Percentiles rank a stretch among this genome's conserved stretches.
Evolutionary conservation across 2,329 filamentous ascomycete species (phyloP).

Genomic region (Diplodia mutila): DNA sequence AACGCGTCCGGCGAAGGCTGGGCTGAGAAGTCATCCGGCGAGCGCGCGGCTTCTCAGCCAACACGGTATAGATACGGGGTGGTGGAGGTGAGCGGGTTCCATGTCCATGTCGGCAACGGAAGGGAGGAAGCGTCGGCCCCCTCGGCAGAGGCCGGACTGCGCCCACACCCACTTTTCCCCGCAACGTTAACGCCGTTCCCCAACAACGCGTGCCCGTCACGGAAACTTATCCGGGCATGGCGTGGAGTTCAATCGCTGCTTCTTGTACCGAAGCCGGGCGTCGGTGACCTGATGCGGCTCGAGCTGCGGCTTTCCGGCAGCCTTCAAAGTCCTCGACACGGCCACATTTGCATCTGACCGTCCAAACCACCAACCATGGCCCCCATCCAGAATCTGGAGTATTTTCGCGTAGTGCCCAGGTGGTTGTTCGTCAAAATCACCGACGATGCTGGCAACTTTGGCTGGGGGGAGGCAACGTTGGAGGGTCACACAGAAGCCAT

Average conservation of each 20-base stretch:
- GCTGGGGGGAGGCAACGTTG: conserved; percentile 76
- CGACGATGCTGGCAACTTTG: conserved; percentile 65
- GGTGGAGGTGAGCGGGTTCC: background rate
- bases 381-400: conserved; percentile 69
- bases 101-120: conserved; percentile 2
- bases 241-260: conserved; percentile 12
- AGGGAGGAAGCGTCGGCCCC: background rate
- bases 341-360: background rate
- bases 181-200: background rate
- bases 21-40: conserved; percentile 9
- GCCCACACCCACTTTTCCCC: conserved; percentile 15
- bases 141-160: conserved; percentile 4
- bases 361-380: conserved; percentile 51
- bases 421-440: conserved; percentile 80
- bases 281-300: conserved; percentile 2
- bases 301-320: background rate
- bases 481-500: conserved; percentile 74
- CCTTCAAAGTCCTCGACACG: background rate
- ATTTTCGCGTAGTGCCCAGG: conserved; percentile 73
- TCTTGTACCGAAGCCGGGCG: conserved; percentile 13
- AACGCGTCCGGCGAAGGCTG: conserved; percentile 55
- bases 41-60: background rate
- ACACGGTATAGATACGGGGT: background rate
- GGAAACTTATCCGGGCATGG: conserved; percentile 15
- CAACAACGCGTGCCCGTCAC: conserved; percentile 5